Percentiles rank a stretch among this genome's conserved stretches.
Evolutionary conservation across 2,329 filamentous ascomycete species (phyloP).

Genomic region (Diaporthe sp.): DNA sequence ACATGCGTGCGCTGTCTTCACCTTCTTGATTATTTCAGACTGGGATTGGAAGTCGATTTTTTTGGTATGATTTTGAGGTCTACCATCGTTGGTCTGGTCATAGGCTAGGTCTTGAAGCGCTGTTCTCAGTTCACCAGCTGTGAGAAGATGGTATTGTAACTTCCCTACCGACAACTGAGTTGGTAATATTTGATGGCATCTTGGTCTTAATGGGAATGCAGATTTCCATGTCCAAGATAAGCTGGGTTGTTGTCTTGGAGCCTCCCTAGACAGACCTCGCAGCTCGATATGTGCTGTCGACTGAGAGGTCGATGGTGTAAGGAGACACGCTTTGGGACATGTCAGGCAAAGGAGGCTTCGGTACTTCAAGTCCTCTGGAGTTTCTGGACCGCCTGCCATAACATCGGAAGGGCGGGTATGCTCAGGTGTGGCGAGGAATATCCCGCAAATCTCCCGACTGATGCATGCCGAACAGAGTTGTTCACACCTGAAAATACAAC

Average conservation of each 20-base stretch:
- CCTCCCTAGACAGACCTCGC: neutral
- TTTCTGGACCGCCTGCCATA: neutral
- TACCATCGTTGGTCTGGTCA: accelerated
- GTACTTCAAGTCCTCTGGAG: neutral
- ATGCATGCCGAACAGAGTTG: accelerated
- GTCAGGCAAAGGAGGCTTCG: neutral
- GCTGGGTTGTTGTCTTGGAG: neutral
- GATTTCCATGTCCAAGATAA: neutral
- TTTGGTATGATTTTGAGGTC: neutral
- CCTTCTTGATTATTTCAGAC: neutral
- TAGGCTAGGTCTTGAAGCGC: neutral
- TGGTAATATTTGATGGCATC: no score
- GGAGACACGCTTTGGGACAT: accelerated
- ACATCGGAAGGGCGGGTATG: neutral
- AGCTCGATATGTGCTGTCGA: no score
- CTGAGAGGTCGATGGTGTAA: neutral
- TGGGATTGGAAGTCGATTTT: neutral
- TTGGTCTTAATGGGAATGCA: neutral
- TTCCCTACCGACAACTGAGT: neutral
- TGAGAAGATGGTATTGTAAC: neutral
- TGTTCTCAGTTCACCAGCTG: neutral
- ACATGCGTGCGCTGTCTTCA: neutral
- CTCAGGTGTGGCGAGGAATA: neutral
- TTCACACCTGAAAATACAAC: constrained; percentile 42
- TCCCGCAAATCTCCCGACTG: no score